Base-by-base conservation (phyloP, 2,329 filamentous ascomycete species). In the Diaporthe amygdali region DNA sequence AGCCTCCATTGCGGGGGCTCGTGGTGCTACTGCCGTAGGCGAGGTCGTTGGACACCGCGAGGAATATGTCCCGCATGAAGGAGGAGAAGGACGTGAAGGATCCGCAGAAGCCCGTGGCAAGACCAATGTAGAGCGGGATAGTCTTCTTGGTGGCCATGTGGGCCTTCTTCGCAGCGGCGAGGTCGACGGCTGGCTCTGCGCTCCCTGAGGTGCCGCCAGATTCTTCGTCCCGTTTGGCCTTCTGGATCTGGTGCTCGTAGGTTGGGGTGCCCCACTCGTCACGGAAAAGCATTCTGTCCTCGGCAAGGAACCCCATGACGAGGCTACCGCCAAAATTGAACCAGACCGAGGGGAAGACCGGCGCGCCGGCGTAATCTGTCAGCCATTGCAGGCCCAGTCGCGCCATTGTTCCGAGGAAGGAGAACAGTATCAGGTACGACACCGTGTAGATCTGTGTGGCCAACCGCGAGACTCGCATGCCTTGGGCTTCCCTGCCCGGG, bases 351-450 rank as follows among this genome's bases (percentile, higher is more conserved):
- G 90, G 88, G 69, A 94, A 95, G 27, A 96, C 84, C 0, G 95
- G 94, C 0, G 93, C 90, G 27, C 92, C 92, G 1, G 93, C 91
- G 79, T 97, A 98, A 69, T 87, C 89, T 0, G 94, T 96, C 66
- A 98, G 83, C 56, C 92, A 91, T 78, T 95, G 90, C 9, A 97
- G 83, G 5, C 95, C 95, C 0, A 98, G 84, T 14, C 96, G 90
- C 0, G 94, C 93, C 32, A 98, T 87, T 0, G 95, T 96, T 44
- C 96, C 96, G 47, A 96, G 82, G 22, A 98, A 87, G 22, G 95
- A 91, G 81, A 97, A 98, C 78, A 98, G 87, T 71, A 97, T 86
- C 30, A 98, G 89, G 80, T 97, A 94, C 0, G 94, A 95, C 72
- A 95, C 79, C 2, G 91, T 95, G 81, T 95, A 94, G 72, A 92